Evolutionary conservation across 2,329 filamentous ascomycete species (phyloP).

Genomic region (Stachybotrys chlorohalonatus): DNA sequence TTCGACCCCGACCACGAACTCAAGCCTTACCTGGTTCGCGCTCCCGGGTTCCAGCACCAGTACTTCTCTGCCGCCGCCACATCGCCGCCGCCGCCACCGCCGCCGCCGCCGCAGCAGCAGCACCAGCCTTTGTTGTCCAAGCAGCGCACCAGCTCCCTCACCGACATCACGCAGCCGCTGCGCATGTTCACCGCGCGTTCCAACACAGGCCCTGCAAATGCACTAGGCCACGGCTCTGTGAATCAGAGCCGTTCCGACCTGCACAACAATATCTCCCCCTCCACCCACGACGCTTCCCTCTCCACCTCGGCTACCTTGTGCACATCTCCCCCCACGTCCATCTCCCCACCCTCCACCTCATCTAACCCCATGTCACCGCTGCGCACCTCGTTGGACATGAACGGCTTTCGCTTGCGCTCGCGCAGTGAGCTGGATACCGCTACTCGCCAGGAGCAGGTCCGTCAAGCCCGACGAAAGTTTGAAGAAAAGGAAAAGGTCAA

Average conservation of each 20-base stretch:
- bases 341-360: constrained; percentile 16
- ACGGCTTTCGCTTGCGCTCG: constrained; percentile 49
- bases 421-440: constrained; percentile 50
- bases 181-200: constrained; percentile 17
- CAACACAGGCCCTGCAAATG: constrained; percentile 7
- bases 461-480: constrained; percentile 53
- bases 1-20: constrained; percentile 24
- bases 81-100: constrained; percentile 1
- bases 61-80: constrained; percentile 7
- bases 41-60: constrained; percentile 10
- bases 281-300: constrained; percentile 14
- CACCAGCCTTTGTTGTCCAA: constrained; percentile 21
- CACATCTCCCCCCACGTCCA: constrained; percentile 14
- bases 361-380: constrained; percentile 38
- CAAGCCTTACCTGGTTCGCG: constrained; percentile 6
- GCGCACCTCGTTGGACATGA: constrained; percentile 48
- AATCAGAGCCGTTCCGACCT: constrained; percentile 39
- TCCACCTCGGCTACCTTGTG: constrained; percentile 15
- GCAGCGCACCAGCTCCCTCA: constrained; percentile 24
- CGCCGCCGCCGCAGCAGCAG: constrained; percentile 8
- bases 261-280: constrained; percentile 21
- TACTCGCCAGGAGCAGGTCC: constrained; percentile 46
- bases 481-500: constrained; percentile 52
- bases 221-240: constrained; percentile 21
- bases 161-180: constrained; percentile 20